Evolutionary conservation across 768 basidiomycete species (phyloP).

Genomic region (Lactarius quietus): DNA sequence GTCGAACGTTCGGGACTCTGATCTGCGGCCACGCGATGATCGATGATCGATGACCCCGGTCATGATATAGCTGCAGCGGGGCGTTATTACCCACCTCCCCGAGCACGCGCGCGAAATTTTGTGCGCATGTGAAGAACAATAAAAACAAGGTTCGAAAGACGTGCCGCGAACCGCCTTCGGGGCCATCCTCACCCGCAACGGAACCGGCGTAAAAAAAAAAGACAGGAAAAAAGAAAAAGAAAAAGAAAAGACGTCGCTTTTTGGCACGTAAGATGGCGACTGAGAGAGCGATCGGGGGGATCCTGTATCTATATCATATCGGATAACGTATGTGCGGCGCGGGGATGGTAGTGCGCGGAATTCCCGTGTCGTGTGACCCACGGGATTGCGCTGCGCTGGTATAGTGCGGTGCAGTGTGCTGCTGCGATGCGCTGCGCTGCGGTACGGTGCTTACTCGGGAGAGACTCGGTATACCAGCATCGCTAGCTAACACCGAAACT

Average conservation of each 20-base stretch:
- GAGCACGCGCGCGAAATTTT: background rate
- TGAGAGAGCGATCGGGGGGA: background rate
- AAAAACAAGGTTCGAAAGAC: background rate
- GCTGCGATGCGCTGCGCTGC: background rate
- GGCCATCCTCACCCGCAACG: background rate
- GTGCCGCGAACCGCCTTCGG: background rate
- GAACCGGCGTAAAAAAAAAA: background rate
- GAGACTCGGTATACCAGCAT: background rate
- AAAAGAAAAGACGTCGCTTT: background rate
- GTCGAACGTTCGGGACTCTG: background rate
- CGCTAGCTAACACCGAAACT: background rate
- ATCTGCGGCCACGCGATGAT: background rate
- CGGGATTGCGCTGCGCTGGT: background rate
- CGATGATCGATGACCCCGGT: background rate
- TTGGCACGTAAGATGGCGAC: background rate
- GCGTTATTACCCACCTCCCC: background rate
- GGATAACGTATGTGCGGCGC: background rate
- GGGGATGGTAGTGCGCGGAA: background rate
- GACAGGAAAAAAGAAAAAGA: background rate
- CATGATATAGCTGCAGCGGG: background rate
- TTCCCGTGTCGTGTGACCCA: background rate
- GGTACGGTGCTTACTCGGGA: background rate
- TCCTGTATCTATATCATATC: background rate
- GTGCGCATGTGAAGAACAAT: background rate
- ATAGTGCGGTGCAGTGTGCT: background rate